A percentile compares a stretch with the other conserved stretches of the same genome.
Conservation (phyloP, 2,329 filamentous ascomycete species). For the Botrytis galanthina region DNA sequence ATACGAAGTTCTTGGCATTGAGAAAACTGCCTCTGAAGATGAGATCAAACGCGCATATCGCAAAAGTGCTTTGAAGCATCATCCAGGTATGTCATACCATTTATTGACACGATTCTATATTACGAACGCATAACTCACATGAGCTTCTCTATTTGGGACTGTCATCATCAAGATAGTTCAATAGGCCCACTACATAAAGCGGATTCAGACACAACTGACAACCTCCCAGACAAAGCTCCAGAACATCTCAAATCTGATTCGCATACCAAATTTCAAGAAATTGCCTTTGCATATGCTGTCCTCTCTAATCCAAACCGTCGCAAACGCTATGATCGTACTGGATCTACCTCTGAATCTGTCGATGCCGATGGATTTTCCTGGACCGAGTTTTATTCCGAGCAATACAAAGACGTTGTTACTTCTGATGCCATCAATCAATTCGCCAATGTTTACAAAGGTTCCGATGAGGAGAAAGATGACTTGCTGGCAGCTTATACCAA, state of each 20-base stretch:
- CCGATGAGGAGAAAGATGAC: constrained; percentile 79
- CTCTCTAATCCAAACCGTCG: constrained; percentile 80
- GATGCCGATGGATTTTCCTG: constrained; percentile 85
- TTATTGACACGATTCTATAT: constrained; percentile 11
- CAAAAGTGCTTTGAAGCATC: constrained; percentile 82
- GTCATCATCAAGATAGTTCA: not conserved
- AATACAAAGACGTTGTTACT: constrained; percentile 76
- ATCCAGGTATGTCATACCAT: constrained; percentile 62
- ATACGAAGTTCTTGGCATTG: constrained; percentile 74
- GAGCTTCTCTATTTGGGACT: not conserved
- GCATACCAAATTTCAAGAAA: constrained; percentile 78
- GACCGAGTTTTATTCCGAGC: constrained; percentile 82
- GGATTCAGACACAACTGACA: constrained; percentile 20
- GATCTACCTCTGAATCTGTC: constrained; percentile 81
- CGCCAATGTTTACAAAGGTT: constrained; percentile 75
- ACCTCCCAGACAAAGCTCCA: constrained; percentile 67
- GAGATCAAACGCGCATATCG: constrained; percentile 90
- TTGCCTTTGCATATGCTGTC: constrained; percentile 92
- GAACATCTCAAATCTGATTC: constrained; percentile 67
- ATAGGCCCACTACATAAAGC: not conserved
- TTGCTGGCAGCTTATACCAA: constrained; percentile 73
- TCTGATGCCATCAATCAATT: constrained; percentile 73
- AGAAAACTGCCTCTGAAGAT: constrained; percentile 67
- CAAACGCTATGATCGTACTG: constrained; percentile 84
- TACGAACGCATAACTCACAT: not conserved